These are phyloP conservation scores for Ilex aquifolium DNA, from an alignment of 257 asterid genomes.

Conservation along the genomic window DNA sequence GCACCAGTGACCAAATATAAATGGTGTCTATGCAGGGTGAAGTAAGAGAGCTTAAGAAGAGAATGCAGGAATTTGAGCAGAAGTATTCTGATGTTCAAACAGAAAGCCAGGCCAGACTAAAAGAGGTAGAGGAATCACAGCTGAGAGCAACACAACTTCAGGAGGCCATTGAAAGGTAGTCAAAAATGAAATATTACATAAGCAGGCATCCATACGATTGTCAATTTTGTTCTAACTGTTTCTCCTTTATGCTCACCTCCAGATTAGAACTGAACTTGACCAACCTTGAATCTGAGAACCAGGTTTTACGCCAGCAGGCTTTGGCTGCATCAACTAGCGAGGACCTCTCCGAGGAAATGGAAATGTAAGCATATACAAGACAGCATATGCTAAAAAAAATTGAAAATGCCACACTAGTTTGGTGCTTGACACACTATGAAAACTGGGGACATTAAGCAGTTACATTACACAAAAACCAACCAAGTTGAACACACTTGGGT, in stretches of 20 bases:
- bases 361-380: slow-evolving; percentile 44
- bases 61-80: slow-evolving; percentile 57
- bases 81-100: slow-evolving; percentile 49
- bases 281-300: slow-evolving; percentile 89
- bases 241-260: slow-evolving; percentile 26
- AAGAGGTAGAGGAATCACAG: slow-evolving; percentile 75
- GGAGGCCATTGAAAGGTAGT: slow-evolving; percentile 77
- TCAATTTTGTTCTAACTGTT: slow-evolving; percentile 17
- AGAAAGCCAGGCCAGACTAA: slow-evolving; percentile 50
- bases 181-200: slow-evolving; percentile 8
- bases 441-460: background rate
- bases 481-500: background rate
- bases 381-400: slow-evolving; percentile 9
- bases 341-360: slow-evolving; percentile 65
- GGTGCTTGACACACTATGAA: background rate
- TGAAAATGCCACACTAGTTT: background rate
- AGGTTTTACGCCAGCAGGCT: slow-evolving; percentile 90
- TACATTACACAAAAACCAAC: background rate
- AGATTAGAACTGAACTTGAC: slow-evolving; percentile 71
- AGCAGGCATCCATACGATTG: slow-evolving; percentile 10
- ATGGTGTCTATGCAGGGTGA: slow-evolving; percentile 45
- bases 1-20: slow-evolving; percentile 4
- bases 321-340: slow-evolving; percentile 70
- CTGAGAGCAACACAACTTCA: slow-evolving; percentile 57
- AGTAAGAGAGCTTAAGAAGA: slow-evolving; percentile 54